A percentile compares a stretch with the other conserved stretches of the same genome.
These are phyloP conservation scores for Diaporthe sp. DNA, from an alignment of 2,329 filamentous ascomycete genomes.

Conservation along the genomic window DNA sequence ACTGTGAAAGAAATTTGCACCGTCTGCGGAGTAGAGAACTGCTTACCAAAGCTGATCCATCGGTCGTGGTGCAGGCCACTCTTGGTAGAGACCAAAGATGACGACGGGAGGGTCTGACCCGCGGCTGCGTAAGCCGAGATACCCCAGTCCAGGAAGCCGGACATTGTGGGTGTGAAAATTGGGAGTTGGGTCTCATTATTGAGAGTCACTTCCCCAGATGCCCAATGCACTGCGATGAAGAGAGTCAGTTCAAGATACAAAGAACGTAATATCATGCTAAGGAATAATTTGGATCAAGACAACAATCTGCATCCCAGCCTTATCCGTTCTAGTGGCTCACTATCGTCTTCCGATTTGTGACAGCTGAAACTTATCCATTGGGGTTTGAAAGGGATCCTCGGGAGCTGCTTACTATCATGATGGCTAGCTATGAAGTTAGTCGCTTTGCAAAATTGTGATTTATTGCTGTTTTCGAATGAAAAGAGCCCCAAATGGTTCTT, in stretches of 20 bases:
- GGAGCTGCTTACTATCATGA: constrained; percentile 13
- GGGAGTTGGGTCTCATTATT: constrained; percentile 42
- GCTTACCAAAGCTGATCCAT: constrained; percentile 51
- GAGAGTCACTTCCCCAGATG: constrained; percentile 50
- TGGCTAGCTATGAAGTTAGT: not conserved
- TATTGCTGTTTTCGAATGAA: not conserved
- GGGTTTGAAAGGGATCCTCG: not conserved
- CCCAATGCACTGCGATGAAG: constrained; percentile 52
- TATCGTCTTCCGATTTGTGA: not conserved
- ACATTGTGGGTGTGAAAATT: constrained; percentile 56
- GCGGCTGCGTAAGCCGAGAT: constrained; percentile 57
- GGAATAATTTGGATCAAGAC: not conserved
- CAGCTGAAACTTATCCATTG: not conserved
- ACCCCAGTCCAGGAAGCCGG: constrained; percentile 56
- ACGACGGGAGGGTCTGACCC: constrained; percentile 54
- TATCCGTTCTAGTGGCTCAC: not conserved
- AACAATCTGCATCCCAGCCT: not conserved
- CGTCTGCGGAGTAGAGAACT: not conserved
- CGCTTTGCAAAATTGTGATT: not conserved
- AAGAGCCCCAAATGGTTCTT: not conserved
- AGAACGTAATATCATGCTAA: not conserved
- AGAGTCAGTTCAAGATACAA: not conserved
- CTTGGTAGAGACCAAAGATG: constrained; percentile 51
- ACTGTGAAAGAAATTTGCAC: not conserved
- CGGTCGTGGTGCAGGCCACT: constrained; percentile 53